Conservation (phyloP, 805 yeast genomes). For the Teunomyces atbi region DNA sequence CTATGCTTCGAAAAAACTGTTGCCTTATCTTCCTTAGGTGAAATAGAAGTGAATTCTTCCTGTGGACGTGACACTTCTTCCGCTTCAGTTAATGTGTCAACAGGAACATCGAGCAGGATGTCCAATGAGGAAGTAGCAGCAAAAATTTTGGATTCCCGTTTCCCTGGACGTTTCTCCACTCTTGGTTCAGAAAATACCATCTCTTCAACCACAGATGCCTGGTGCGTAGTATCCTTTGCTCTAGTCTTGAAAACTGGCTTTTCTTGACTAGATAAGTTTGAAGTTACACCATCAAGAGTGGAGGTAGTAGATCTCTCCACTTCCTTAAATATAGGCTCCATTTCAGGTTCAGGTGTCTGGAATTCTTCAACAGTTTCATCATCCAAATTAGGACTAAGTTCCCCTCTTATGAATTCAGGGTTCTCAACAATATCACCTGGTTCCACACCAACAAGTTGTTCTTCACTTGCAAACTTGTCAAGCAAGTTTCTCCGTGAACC, state of each 20-base stretch:
- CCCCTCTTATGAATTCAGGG: not conserved
- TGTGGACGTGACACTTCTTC: not conserved
- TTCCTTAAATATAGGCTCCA: not conserved
- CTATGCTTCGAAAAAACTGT: slow-evolving; percentile 7
- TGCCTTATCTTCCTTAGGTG: slow-evolving; percentile 8
- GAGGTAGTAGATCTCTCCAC: not conserved
- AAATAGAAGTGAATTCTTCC: not conserved
- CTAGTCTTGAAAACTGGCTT: no score
- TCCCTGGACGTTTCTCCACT: not conserved
- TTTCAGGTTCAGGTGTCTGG: not conserved
- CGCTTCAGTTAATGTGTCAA: not conserved
- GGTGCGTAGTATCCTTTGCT: not conserved
- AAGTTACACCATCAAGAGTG: no score
- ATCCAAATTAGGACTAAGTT: no score
- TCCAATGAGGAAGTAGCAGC: not conserved
- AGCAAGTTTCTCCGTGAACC: not conserved
- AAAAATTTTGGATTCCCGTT: not conserved
- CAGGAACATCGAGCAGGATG: not conserved
- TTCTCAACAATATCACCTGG: not conserved
- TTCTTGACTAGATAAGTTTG: no score
- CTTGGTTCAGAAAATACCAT: not conserved
- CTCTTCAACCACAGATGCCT: not conserved
- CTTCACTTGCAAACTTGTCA: not conserved
- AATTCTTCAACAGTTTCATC: not conserved
- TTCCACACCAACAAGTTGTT: not conserved